Conservation (phyloP, 805 yeast genomes). For the Starmerella davenportii region DNA sequence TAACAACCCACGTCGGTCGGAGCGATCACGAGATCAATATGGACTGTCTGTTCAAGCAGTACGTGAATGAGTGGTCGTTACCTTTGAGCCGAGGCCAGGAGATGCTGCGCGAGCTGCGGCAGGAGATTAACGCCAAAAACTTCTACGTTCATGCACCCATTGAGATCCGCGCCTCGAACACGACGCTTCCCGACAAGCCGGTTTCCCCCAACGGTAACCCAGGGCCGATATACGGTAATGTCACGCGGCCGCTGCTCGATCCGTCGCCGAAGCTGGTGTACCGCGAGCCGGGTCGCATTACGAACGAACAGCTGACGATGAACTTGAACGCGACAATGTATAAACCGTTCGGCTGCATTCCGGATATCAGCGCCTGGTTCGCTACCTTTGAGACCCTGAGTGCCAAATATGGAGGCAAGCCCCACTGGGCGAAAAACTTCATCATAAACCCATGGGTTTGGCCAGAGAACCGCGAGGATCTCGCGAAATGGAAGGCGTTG, state of each 20-base stretch:
- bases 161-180: constrained; percentile 85
- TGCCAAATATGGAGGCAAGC: constrained; percentile 70
- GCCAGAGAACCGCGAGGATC: constrained; percentile 41
- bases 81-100: constrained; percentile 67
- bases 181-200: constrained; percentile 23
- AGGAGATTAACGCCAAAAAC: constrained; percentile 41
- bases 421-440: constrained; percentile 97
- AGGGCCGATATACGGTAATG: constrained; percentile 78
- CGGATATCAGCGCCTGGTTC: constrained; percentile 62
- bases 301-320: constrained; percentile 63
- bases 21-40: constrained; percentile 79
- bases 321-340: constrained; percentile 90
- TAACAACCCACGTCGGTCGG: constrained; percentile 42
- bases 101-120: constrained; percentile 30
- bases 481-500: constrained; percentile 40
- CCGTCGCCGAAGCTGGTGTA: constrained; percentile 52
- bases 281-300: constrained; percentile 30
- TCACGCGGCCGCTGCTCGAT: constrained; percentile 63
- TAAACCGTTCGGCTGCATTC: constrained; percentile 69
- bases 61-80: constrained; percentile 94
- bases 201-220: constrained; percentile 6
- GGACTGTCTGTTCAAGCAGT: constrained; percentile 90
- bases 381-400: constrained; percentile 62
- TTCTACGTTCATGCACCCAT: constrained; percentile 88
- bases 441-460: constrained; percentile 34